Evolutionary conservation across 441 rosid species (phyloP).

Genomic region (Capsella rubella): DNA sequence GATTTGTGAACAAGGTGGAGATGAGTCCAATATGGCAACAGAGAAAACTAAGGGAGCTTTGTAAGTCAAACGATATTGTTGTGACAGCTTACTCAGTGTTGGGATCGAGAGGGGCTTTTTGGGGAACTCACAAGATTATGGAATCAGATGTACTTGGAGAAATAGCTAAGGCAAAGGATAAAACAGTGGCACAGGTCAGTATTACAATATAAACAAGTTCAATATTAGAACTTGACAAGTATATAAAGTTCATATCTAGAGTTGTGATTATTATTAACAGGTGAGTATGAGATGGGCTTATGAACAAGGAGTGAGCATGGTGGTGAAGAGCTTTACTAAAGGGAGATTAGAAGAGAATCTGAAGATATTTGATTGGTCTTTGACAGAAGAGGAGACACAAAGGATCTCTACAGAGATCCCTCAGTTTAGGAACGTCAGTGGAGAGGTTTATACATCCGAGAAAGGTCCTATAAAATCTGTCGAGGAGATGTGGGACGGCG

Average conservation of each 20-base stretch:
- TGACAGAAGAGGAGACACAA: slow-evolving; percentile 45
- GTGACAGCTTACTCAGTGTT: slow-evolving; percentile 57
- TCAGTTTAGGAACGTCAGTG: slow-evolving; percentile 43
- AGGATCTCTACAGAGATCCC: slow-evolving; percentile 50
- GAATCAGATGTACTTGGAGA: slow-evolving; percentile 49
- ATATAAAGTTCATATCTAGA: not conserved
- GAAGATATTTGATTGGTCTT: slow-evolving; percentile 56
- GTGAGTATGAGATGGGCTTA: slow-evolving; percentile 62
- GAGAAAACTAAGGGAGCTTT: slow-evolving; percentile 49
- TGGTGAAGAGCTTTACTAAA: slow-evolving; percentile 56
- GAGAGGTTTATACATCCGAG: slow-evolving; percentile 41
- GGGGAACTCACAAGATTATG: slow-evolving; percentile 56
- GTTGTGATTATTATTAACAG: slow-evolving; percentile 31
- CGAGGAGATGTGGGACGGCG: slow-evolving; percentile 63
- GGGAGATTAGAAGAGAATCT: slow-evolving; percentile 59
- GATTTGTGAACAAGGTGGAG: slow-evolving; percentile 52
- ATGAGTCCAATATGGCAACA: slow-evolving; percentile 66
- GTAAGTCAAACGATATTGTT: slow-evolving; percentile 46
- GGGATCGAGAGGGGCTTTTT: slow-evolving; percentile 56
- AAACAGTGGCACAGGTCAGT: slow-evolving; percentile 53
- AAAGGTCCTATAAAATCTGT: slow-evolving; percentile 51
- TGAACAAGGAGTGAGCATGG: slow-evolving; percentile 54
- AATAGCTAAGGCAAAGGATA: slow-evolving; percentile 51
- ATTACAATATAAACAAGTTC: not conserved
- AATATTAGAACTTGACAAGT: not conserved